Evolutionary conservation across 192 early-diverging fungal genomes (phyloP), one percentile per base, ranked within the genome.

Genomic region (Backusella tarrabulga): DNA sequence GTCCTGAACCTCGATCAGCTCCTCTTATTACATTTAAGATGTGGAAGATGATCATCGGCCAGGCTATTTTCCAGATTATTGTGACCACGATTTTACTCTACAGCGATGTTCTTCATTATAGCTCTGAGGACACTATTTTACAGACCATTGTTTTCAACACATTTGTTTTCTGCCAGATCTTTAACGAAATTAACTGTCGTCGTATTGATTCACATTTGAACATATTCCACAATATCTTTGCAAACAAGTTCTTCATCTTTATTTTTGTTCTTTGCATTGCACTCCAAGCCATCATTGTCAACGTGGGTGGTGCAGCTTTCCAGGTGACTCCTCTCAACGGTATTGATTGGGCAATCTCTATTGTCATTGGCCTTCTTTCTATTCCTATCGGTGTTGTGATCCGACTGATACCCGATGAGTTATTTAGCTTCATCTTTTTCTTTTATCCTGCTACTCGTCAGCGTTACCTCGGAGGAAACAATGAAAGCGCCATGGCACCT

Each of bases 21-120:
- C 90, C 95, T 8, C 82, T 99, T 34, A 96, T 99, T 75, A 91
- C 87, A 6, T 92, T 93, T 76, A 88, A 89, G 36, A 98, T 99
- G 98, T 97, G 95, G 93, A 96, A 95, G 79, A 94, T 95, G 90
- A 98, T 99, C 66, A 81, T 97, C 35, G 94, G 94, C 7, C 96
- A 99, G 85, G 89, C 93, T 9, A 83, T 98, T 26, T 92, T 95
- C 82, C 97, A 99, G 82, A 88, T 97, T 35, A 87, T 90, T 15
- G 88, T 96, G 26, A 95, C 92, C 38, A 86, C 97, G 73, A 82
- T 91, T n/a, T 85, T 92, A 14, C 79, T 93, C n/a, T 95, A 94
- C 69, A 87, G 87, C 76, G 79, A 87, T 60, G 90, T 94, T 46
- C 87, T 94, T 38, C 46, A 87, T 38, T 86, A 90, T 54, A 76